phyloP scores from a whole-genome alignment of 1,139 yeast genomes.

The Starmera stellimalicola region DNA sequence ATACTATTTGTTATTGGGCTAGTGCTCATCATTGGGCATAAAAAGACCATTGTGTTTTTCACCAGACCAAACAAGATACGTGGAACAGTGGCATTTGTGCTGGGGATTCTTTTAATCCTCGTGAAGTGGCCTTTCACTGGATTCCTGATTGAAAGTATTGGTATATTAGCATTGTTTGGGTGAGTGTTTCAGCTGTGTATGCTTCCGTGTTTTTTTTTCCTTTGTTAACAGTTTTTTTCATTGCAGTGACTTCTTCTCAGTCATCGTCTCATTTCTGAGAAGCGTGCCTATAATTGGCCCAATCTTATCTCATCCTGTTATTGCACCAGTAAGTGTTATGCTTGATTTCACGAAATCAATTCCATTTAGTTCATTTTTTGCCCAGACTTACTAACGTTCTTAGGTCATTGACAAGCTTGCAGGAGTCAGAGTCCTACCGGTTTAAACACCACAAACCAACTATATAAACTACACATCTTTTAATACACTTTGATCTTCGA shows the following conservation, averaged over 20 bases:
- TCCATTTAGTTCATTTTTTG: not conserved
- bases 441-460: constrained; percentile 23
- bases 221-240: constrained; percentile 8
- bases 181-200: constrained; percentile 14
- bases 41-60: constrained; percentile 74
- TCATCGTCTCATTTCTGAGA: constrained; percentile 80
- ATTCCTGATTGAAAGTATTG: constrained; percentile 74
- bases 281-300: constrained; percentile 88
- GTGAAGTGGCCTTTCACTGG: constrained; percentile 76
- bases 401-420: constrained; percentile 44
- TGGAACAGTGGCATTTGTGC: constrained; percentile 69
- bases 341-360: constrained; percentile 6
- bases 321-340: constrained; percentile 61
- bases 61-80: constrained; percentile 80
- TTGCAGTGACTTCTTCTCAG: constrained; percentile 80
- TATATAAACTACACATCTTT: not conserved
- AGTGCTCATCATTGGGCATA: constrained; percentile 78
- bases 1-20: constrained; percentile 70
- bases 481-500: not conserved
- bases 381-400: constrained; percentile 6
- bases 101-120: constrained; percentile 71
- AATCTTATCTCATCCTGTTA: constrained; percentile 63
- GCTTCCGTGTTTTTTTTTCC: not conserved
- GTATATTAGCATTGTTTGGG: constrained; percentile 78
- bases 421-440: constrained; percentile 57